Conservation (phyloP, 352 stramenopile species). For the Phytophthora rubi region DNA sequence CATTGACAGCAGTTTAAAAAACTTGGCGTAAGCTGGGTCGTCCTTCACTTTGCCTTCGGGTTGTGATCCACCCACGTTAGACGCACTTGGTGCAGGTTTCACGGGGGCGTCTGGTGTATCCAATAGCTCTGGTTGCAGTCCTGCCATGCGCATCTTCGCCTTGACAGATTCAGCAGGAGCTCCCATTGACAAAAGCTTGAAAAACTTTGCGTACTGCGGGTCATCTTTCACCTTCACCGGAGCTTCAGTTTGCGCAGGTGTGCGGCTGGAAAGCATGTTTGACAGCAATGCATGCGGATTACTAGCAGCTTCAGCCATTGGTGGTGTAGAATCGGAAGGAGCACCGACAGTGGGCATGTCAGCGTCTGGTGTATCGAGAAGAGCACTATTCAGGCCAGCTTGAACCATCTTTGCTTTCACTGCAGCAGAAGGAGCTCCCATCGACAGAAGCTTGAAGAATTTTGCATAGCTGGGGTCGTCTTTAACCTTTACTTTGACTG, state of each 20-base stretch:
- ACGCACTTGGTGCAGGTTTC: conserved; percentile 5
- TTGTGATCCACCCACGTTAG: conserved; percentile 2
- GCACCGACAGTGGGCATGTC: conserved; percentile 32
- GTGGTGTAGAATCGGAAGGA: background rate
- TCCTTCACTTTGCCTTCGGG: conserved; percentile 61
- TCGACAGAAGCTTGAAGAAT: conserved; percentile 72
- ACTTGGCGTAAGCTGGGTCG: conserved; percentile 65
- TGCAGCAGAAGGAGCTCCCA: conserved; percentile 57
- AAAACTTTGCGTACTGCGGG: conserved; percentile 69
- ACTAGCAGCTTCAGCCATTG: conserved; percentile 4
- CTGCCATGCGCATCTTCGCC: conserved; percentile 76
- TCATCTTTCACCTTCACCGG: conserved; percentile 58
- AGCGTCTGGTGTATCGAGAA: conserved; percentile 71
- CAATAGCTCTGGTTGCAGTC: conserved; percentile 77
- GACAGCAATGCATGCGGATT: conserved; percentile 22
- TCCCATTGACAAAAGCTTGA: conserved; percentile 72
- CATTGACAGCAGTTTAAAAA: conserved; percentile 80
- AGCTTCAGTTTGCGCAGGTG: conserved; percentile 6
- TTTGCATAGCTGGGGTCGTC: conserved; percentile 67
- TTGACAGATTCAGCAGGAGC: conserved; percentile 62
- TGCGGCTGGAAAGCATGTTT: conserved; percentile 19
- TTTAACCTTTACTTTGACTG: conserved; percentile 41
- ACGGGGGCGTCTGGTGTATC: conserved; percentile 62
- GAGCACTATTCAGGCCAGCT: conserved; percentile 86
- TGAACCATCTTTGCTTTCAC: conserved; percentile 72